Conservation (phyloP, 139 green algal species). For the Micromonas pusilla region DNA sequence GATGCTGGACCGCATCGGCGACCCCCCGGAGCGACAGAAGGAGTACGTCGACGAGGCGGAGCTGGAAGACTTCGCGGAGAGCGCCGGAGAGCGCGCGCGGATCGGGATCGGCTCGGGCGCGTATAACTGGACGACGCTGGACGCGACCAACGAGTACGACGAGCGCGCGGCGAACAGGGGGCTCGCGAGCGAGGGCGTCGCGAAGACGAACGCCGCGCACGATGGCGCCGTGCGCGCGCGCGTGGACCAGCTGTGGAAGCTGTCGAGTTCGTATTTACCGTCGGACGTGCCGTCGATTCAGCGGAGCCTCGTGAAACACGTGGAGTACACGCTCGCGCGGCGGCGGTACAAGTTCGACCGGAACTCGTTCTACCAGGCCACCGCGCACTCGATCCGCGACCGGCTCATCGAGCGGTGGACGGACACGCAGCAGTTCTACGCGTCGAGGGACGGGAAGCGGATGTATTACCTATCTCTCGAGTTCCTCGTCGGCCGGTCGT, state of each 20-base stretch:
- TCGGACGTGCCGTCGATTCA: slow-evolving; percentile 21
- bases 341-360: slow-evolving; percentile 31
- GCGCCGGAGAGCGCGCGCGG: too few relatives aligned
- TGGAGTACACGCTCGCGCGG: slow-evolving; percentile 35
- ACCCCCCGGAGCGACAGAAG: not conserved
- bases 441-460: slow-evolving; percentile 60
- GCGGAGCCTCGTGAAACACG: slow-evolving; percentile 26
- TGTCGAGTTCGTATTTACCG: slow-evolving; percentile 25
- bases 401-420: slow-evolving; percentile 43
- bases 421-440: slow-evolving; percentile 35
- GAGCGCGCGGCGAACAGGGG: too few relatives aligned
- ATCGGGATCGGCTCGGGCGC: too few relatives aligned
- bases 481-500: slow-evolving; percentile 90
- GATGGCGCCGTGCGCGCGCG: not conserved
- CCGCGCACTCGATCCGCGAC: slow-evolving; percentile 36
- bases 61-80: not conserved
- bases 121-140: too few relatives aligned
- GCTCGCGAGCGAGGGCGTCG: too few relatives aligned
- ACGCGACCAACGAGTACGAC: too few relatives aligned
- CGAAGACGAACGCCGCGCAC: not conserved
- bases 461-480: slow-evolving; percentile 96
- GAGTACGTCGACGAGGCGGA: slow-evolving; percentile 11
- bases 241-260: slow-evolving; percentile 29
- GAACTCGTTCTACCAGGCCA: slow-evolving; percentile 33
- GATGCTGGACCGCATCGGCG: not conserved